Evolutionary conservation across 140 eudicot genomes (phyloP).

Genomic region (Stevia rebaudiana): DNA sequence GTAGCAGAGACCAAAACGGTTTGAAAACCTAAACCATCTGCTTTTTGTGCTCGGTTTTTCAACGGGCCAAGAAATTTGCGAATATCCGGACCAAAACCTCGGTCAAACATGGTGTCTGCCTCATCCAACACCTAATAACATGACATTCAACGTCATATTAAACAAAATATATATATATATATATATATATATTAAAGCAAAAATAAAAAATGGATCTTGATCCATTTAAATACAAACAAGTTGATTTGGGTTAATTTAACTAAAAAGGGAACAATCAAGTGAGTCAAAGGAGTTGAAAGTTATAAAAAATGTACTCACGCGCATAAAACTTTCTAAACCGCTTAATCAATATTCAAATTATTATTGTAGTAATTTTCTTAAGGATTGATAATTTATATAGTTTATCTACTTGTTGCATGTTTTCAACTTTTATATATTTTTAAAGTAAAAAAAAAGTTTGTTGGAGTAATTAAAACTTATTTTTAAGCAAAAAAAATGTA

Average conservation of each 20-base stretch:
- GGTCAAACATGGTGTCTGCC: slow-evolving; percentile 98
- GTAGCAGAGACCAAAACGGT: slow-evolving; percentile 88
- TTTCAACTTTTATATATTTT: not conserved
- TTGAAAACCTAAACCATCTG: slow-evolving; percentile 71
- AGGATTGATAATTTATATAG: not conserved
- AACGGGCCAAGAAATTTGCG: slow-evolving; percentile 84
- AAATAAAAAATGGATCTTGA: too few species aligned
- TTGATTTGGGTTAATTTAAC: not conserved
- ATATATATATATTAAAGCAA: too few species aligned
- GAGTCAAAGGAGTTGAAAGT: not conserved
- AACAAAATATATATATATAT: too few species aligned
- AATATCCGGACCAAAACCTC: slow-evolving; percentile 94
- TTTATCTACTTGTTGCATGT: not conserved
- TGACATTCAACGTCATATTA: slow-evolving; percentile 9
- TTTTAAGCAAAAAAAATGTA: not conserved
- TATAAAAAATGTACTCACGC: not conserved
- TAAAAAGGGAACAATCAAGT: not conserved
- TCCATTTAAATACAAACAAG: not conserved
- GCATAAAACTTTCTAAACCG: not conserved
- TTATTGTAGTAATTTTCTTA: not conserved
- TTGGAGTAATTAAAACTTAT: too few species aligned
- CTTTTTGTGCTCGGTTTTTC: slow-evolving; percentile 65
- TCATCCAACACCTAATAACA: slow-evolving; percentile 86
- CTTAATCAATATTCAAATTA: not conserved
- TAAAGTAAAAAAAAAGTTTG: too few species aligned